Evolutionary conservation across 1,284 basidiomycete species (phyloP), one percentile per base, ranked within the genome.

Genomic region (Mixia osmundae): DNA sequence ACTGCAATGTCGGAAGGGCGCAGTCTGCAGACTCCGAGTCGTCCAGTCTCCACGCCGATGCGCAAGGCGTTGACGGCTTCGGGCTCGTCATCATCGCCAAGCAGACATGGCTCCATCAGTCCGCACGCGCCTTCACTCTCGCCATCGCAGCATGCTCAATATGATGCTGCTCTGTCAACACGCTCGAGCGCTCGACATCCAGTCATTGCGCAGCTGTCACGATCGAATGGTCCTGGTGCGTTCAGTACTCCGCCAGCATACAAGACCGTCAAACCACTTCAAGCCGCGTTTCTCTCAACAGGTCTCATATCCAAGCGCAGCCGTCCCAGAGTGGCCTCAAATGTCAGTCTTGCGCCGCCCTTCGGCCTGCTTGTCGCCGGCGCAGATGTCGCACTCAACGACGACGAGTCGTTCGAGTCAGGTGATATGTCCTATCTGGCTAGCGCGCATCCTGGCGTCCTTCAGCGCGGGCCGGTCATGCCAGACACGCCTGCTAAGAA

Each of bases 241-340:
- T 12, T 15, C 31, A 12, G 30, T 25, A 47, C 57, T 9, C 56
- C 57, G 5, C 54, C 57, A 33, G 54, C 53, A 32, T 60, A 54
- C 51, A 57, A 55, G 41, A 54, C 57, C 35, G 57, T 58, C 41
- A 50, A 54, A 35, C 58, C 58, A 1, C 46, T 58, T 4, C 56
- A 57, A 34, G 54, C 57, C 4, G 58, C 57, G 3, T 60, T 60
- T 49, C 49, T 53, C 45, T 56, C 54, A 24, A 57, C 56, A 3
- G 58, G 58, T 1, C 51, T 60, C 24, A 51, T 59, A 22, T 55
- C 53, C 20, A 60, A 60, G 38, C 41, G 42, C 30, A 40, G 47
- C 36, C 16, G 35, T 21, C 1, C 34, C 39, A 36, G 33, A 25
- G 21, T 26, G 2, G 41, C 28, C 10, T 39, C 31, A 27, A 25